Conservation (phyloP, 2,329 filamentous ascomycete genomes). For the Aspergillus spinulosporus region DNA sequence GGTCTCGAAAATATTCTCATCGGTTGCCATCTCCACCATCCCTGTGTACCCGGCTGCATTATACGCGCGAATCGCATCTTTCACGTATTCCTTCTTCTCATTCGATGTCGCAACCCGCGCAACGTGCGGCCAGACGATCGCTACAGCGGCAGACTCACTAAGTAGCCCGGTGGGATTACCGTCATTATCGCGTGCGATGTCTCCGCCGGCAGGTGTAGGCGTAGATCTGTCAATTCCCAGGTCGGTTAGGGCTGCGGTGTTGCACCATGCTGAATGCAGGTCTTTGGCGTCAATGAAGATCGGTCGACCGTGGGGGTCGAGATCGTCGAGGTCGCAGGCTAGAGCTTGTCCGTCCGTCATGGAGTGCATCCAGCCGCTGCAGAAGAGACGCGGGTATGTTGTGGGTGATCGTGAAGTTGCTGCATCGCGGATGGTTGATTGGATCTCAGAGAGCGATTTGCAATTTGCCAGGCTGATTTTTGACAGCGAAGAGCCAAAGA, state of each 20-base stretch:
- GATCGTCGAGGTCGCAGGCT: conserved; percentile 48
- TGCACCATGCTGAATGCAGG: conserved; percentile 54
- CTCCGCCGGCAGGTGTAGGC: conserved; percentile 47
- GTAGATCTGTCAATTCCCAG: conserved; percentile 41
- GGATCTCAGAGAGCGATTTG: conserved; percentile 46
- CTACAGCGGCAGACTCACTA: conserved; percentile 47
- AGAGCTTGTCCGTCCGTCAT: conserved; percentile 47
- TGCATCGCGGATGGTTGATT: conserved; percentile 39
- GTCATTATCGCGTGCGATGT: conserved; percentile 44
- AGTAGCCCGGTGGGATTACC: conserved; percentile 48
- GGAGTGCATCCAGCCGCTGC: conserved; percentile 51
- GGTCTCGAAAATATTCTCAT: conserved; percentile 50
- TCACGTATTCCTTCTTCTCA: conserved; percentile 45
- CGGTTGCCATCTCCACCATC: conserved; percentile 54
- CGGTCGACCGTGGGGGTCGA: conserved; percentile 43
- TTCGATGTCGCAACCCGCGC: conserved; percentile 42
- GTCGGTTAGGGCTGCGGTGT: conserved; percentile 48
- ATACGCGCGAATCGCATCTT: conserved; percentile 46
- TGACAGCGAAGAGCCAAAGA: conserved; percentile 48
- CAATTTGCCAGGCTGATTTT: conserved; percentile 47
- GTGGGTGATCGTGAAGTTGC: conserved; percentile 36
- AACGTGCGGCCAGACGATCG: conserved; percentile 51
- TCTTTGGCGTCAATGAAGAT: conserved; percentile 54
- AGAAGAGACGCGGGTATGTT: conserved; percentile 41
- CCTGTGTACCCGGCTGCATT: conserved; percentile 50